Evolutionary conservation across 352 stramenopile species (phyloP).

Genomic region (Pythium aristosporum): DNA sequence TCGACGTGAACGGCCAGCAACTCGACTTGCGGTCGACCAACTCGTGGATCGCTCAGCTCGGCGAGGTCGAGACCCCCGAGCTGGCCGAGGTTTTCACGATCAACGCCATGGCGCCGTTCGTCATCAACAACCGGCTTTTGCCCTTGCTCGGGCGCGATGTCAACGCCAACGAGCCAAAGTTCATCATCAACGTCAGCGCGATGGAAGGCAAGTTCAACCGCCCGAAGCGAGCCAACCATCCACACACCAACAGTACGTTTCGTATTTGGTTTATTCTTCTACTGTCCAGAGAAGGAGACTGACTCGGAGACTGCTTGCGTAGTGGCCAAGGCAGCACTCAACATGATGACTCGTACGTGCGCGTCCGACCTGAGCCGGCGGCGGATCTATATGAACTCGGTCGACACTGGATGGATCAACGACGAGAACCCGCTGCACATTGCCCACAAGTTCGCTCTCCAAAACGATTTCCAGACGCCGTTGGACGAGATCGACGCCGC

Average conservation of each 20-base stretch:
- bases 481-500: slow-evolving; percentile 97
- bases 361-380: slow-evolving; percentile 91
- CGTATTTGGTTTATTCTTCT: background rate
- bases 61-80: slow-evolving; percentile 87
- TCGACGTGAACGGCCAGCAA: slow-evolving; percentile 96
- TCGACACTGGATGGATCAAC: slow-evolving; percentile 98
- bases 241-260: slow-evolving; percentile 92
- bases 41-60: slow-evolving; percentile 94
- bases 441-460: slow-evolving; percentile 81
- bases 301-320: too few species aligned
- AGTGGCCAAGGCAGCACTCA: slow-evolving; percentile 96
- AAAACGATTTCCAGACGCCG: slow-evolving; percentile 94
- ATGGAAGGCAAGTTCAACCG: slow-evolving; percentile 99
- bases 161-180: slow-evolving; percentile 30
- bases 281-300: background rate
- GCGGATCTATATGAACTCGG: slow-evolving; percentile 96
- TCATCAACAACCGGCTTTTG: slow-evolving; percentile 93
- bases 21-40: slow-evolving; percentile 93
- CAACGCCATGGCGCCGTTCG: slow-evolving; percentile 96
- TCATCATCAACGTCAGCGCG: slow-evolving; percentile 95
- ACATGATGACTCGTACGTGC: slow-evolving; percentile 97
- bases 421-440: slow-evolving; percentile 95
- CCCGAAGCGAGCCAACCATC: slow-evolving; percentile 96
- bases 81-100: slow-evolving; percentile 90
- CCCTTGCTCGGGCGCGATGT: slow-evolving; percentile 73